Base-by-base conservation (phyloP, 495 filamentous ascomycete genomes). In the Penicillium antarcticum region DNA sequence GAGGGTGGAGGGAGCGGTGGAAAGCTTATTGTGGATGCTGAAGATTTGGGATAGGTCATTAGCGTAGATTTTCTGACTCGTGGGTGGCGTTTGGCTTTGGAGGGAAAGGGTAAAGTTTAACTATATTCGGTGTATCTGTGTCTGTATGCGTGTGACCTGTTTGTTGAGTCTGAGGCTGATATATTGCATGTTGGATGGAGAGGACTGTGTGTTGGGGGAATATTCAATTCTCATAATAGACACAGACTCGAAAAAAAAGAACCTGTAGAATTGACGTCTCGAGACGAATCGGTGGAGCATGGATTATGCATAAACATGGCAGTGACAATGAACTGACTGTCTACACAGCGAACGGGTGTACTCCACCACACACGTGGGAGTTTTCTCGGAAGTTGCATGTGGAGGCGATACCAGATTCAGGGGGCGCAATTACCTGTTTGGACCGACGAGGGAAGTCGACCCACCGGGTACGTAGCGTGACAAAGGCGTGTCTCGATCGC, bases 301-400 rank as follows among this genome's bases (percentile, higher is more conserved):
- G 2, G n/a, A 26, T 47, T 37, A 36, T 47, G 45, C 45, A 47
- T 38, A 38, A 31, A 38, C 21, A 42, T 42, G 41, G 14, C 21
- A 11, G 26, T 29, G 7, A 29, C 26, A 29, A 29, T 29, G 26
- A 29, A 29, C 26, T 29, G 26, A 29, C 4, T 23, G 21, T 23
- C 21, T 23, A 23, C 21, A 23, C 21, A 23, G 21, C 21, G 21
- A 23, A 29, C 40, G 40, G 40, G 23, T 26, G 24, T 10, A 21
- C 39, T 10, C 19, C 23, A 35, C 29, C 29, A 23, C 6, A 46
- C 43, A 46, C 33, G 45, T 47, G 34, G 34, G 9, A 24, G 24
- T 19, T 31, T 36, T 14, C 33, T 47, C 23, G 23, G 34, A 38
- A 38, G 23, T 38, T 19, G 19, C 32, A 45, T 34, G 42, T 45